A percentile compares a stretch with the other conserved stretches of the same genome.
Evolutionary conservation across 176 grass and related monocot species (phyloP).

Genomic region (Carex kokanica): DNA sequence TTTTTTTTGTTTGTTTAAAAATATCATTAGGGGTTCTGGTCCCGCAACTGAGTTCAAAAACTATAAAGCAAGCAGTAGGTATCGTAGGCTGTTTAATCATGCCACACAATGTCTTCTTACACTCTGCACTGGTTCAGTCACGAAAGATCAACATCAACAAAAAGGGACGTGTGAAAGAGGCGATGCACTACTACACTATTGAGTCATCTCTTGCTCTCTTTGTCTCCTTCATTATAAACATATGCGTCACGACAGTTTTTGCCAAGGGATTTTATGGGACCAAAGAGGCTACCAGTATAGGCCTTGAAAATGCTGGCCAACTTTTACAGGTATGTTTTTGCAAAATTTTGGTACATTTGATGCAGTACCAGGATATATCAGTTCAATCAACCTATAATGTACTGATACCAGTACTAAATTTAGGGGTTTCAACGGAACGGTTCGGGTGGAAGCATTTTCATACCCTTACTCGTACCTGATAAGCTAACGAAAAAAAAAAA

Average conservation of each 20-base stretch:
- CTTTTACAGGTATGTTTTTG: conserved; percentile 47
- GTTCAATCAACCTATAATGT: not conserved
- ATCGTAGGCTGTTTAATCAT: conserved; percentile 87
- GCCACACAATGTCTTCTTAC: conserved; percentile 90
- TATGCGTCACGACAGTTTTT: conserved; percentile 77
- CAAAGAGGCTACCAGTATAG: conserved; percentile 52
- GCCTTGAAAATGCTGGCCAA: conserved; percentile 88
- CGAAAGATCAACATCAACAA: conserved; percentile 73
- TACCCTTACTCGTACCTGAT: too few species aligned
- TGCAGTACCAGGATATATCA: not conserved
- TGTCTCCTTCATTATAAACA: conserved; percentile 80
- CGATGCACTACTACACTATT: conserved; percentile 77
- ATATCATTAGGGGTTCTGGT: conserved; percentile 61
- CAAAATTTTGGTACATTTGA: not conserved
- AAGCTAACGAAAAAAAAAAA: too few species aligned
- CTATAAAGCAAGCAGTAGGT: conserved; percentile 80
- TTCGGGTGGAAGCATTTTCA: too few species aligned
- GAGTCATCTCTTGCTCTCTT: conserved; percentile 76
- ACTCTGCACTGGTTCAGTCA: conserved; percentile 86
- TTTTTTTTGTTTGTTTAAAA: too few species aligned
- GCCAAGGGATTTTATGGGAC: conserved; percentile 86
- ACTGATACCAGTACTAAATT: not conserved
- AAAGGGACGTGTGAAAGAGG: conserved; percentile 71
- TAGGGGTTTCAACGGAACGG: too few species aligned
- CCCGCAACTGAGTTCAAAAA: conserved; percentile 73